Conservation (phyloP, 1,139 yeast species). For the Debaryomyces singareniensis region DNA sequence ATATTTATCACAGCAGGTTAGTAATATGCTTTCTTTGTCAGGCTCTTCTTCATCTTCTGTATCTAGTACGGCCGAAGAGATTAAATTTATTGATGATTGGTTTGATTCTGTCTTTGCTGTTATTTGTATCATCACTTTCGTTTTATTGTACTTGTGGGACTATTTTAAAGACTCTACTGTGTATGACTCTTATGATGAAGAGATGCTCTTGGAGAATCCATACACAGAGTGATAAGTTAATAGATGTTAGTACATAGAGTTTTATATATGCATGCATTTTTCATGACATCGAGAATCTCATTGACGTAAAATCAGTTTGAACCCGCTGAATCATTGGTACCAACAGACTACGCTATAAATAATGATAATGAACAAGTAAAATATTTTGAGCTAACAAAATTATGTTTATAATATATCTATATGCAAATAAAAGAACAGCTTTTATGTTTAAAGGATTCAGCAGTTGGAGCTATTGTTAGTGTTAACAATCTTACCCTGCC, state of each 20-base stretch:
- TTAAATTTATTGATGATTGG: constrained; percentile 67
- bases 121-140: constrained; percentile 28
- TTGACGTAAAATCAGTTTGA: too few relatives aligned
- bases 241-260: too few relatives aligned
- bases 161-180: constrained; percentile 11
- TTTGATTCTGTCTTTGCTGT: constrained; percentile 68
- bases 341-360: too few relatives aligned
- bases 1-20: constrained; percentile 47
- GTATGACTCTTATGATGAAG: constrained; percentile 26
- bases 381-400: too few relatives aligned
- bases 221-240: too few relatives aligned
- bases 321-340: too few relatives aligned
- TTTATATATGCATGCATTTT: too few relatives aligned
- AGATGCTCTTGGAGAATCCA: too few relatives aligned
- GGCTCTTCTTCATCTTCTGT: constrained; percentile 21
- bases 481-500: constrained; percentile 47
- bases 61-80: constrained; percentile 28
- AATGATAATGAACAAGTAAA: too few relatives aligned
- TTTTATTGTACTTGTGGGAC: background rate
- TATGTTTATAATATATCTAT: background rate
- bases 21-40: constrained; percentile 35
- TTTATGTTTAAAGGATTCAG: constrained; percentile 8
- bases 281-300: too few relatives aligned
- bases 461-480: constrained; percentile 26
- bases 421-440: background rate